Conservation (phyloP, 2,329 filamentous ascomycete species). For the Alternaria ethzedia region DNA sequence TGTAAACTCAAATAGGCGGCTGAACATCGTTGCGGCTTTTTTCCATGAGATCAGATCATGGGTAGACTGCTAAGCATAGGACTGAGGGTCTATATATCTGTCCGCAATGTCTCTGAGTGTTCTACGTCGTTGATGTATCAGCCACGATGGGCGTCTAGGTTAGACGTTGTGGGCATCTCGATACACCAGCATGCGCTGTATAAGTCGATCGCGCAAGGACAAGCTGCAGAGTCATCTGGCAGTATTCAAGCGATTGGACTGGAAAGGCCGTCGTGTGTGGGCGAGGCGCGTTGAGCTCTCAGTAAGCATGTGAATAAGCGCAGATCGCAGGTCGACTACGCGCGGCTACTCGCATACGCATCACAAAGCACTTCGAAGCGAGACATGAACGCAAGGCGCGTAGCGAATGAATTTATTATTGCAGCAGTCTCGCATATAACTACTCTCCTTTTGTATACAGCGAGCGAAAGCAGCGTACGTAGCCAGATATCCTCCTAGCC, state of each 20-base stretch:
- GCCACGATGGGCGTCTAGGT: not conserved
- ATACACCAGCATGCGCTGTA: too few relatives aligned
- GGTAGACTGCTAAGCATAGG: not conserved
- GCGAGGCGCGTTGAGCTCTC: not conserved
- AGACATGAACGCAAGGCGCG: not conserved
- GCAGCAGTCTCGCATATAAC: too few relatives aligned
- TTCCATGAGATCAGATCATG: not conserved
- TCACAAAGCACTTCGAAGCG: not conserved
- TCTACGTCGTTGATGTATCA: not conserved
- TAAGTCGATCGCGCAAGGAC: not conserved
- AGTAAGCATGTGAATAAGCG: constrained; percentile 16
- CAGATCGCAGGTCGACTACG: not conserved
- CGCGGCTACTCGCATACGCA: not conserved
- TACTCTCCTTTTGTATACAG: too few relatives aligned
- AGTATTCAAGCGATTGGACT: not conserved
- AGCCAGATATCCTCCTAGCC: too few relatives aligned
- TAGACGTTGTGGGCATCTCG: not conserved
- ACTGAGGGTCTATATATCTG: not conserved
- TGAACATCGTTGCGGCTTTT: not conserved
- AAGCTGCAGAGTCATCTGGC: not conserved
- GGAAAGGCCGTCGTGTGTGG: not conserved
- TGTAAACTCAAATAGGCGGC: not conserved
- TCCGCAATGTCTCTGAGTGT: not conserved
- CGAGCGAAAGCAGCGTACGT: not conserved
- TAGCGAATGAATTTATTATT: not conserved